A percentile compares a stretch with the other conserved stretches of the same genome.
Evolutionary conservation across 805 yeast genomes (phyloP).

Genomic region (Millerozyma miso): DNA sequence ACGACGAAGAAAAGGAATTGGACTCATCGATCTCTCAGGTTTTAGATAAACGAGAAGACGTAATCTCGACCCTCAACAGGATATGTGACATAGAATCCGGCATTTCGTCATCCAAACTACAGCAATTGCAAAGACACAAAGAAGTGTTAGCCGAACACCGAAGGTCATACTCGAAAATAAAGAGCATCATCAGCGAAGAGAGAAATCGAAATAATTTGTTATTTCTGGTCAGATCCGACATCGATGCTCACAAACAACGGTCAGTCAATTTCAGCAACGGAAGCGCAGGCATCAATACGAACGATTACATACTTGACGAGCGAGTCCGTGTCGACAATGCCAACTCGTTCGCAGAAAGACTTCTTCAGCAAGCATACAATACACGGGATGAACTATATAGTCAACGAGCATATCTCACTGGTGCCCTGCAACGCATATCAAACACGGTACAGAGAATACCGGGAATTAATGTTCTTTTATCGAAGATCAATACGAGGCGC

Average conservation of each 20-base stretch:
- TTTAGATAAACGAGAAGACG: constrained; percentile 44
- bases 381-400: constrained; percentile 80
- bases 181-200: constrained; percentile 60
- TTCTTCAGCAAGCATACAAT: constrained; percentile 80
- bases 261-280: constrained; percentile 11
- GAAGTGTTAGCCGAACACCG: constrained; percentile 72
- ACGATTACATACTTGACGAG: constrained; percentile 78
- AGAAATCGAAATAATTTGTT: constrained; percentile 72
- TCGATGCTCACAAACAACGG: constrained; percentile 59
- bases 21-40: constrained; percentile 19
- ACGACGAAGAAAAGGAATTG: constrained; percentile 22
- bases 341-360: constrained; percentile 70
- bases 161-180: constrained; percentile 56
- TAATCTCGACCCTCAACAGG: constrained; percentile 47
- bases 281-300: constrained; percentile 36
- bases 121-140: constrained; percentile 78
- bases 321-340: constrained; percentile 67
- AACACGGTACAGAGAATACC: constrained; percentile 69
- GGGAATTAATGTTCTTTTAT: constrained; percentile 70
- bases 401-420: constrained; percentile 63
- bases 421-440: constrained; percentile 60
- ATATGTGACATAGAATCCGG: constrained; percentile 53
- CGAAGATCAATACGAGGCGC: constrained; percentile 82
- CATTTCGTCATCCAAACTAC: constrained; percentile 68
- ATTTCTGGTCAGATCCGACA: constrained; percentile 73